Evolutionary conservation across 768 basidiomycete species (phyloP).

Genomic region (Tubosaeta sp.): DNA sequence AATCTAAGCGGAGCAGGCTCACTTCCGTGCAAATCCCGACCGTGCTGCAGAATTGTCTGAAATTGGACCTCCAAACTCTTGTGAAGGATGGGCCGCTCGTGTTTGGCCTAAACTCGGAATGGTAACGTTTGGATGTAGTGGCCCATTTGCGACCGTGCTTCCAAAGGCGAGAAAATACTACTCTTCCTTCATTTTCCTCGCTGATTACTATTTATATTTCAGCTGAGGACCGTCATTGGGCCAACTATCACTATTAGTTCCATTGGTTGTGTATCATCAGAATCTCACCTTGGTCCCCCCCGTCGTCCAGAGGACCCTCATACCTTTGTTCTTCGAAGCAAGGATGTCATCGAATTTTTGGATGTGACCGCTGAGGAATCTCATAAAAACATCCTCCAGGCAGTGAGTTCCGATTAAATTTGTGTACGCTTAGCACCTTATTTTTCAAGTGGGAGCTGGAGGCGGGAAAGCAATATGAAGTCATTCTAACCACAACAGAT

Average conservation of each 20-base stretch:
- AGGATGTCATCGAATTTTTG: not conserved
- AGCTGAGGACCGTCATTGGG: conserved; percentile 6
- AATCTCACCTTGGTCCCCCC: not conserved
- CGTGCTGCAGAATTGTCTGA: conserved; percentile 3
- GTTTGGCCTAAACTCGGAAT: too few relatives aligned
- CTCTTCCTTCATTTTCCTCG: not conserved
- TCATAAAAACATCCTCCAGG: not conserved
- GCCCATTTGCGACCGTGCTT: not conserved
- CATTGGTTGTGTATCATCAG: not conserved
- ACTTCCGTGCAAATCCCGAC: not conserved
- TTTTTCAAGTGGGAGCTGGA: not conserved
- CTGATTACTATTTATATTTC: not conserved
- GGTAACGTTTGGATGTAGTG: not conserved
- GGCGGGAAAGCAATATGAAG: not conserved
- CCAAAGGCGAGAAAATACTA: not conserved
- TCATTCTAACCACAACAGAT: not conserved
- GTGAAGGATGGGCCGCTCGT: too few relatives aligned
- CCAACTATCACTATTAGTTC: not conserved
- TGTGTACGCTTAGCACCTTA: not conserved
- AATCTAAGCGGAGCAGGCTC: too few relatives aligned
- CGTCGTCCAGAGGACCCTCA: not conserved
- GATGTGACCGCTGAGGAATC: not conserved
- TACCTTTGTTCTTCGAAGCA: not conserved
- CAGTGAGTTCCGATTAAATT: not conserved
- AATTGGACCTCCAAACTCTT: conserved; percentile 2